Conservation (phyloP, 495 filamentous ascomycete species). For the Clohesyomyces aquaticus region DNA sequence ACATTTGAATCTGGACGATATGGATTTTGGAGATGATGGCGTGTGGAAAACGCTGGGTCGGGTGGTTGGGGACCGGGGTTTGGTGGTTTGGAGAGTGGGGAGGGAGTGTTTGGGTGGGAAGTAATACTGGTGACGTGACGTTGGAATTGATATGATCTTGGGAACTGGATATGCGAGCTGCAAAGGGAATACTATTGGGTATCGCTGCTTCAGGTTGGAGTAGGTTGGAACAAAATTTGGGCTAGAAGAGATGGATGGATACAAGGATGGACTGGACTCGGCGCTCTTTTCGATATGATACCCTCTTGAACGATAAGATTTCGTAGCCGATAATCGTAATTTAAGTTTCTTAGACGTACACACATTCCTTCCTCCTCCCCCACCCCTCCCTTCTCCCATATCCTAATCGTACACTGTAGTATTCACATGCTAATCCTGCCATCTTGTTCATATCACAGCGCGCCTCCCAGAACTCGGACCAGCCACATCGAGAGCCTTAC, state of each 20-base stretch:
- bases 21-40: slow-evolving; percentile 87
- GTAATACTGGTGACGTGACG: no score
- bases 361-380: no score
- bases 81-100: slow-evolving; percentile 75
- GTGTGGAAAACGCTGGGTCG: slow-evolving; percentile 71
- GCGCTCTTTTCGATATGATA: background rate
- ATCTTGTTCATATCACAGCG: slow-evolving; percentile 39
- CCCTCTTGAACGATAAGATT: background rate
- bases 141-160: background rate
- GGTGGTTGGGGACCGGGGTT: slow-evolving; percentile 78
- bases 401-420: slow-evolving; percentile 1
- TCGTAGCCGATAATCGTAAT: background rate
- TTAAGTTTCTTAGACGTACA: no score
- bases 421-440: background rate
- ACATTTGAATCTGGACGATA: slow-evolving; percentile 89
- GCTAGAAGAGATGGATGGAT: background rate
- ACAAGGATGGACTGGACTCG: background rate
- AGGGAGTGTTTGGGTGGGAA: slow-evolving; percentile 37
- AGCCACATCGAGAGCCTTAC: slow-evolving; percentile 93
- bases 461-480: slow-evolving; percentile 50
- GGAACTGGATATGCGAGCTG: background rate
- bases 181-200: no score
- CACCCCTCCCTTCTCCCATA: background rate
- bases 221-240: no score
- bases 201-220: no score